A percentile compares a stretch with the other conserved stretches of the same genome.
Evolutionary conservation across 495 filamentous ascomycete genomes (phyloP).

Genomic region (Stereocaulon alpinum): DNA sequence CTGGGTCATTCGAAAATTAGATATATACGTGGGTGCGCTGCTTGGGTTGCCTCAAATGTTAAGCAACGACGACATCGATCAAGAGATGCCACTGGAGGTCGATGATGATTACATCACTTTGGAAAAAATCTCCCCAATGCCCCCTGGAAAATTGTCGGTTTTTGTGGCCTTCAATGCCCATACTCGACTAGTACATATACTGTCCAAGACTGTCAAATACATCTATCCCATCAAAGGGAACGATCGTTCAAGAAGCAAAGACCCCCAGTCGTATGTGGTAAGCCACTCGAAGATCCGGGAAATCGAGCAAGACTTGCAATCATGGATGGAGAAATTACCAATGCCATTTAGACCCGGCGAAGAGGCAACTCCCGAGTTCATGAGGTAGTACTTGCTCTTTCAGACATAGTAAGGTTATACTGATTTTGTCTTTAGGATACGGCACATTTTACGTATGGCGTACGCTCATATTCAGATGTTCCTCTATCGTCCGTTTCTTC

Average conservation of each 20-base stretch:
- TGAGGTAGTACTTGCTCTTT: slow-evolving; percentile 49
- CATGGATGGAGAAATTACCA: slow-evolving; percentile 76
- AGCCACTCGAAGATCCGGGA: slow-evolving; percentile 82
- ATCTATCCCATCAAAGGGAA: slow-evolving; percentile 80
- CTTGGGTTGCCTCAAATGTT: slow-evolving; percentile 79
- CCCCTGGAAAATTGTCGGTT: slow-evolving; percentile 60
- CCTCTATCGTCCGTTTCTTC: slow-evolving; percentile 88
- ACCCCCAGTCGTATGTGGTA: slow-evolving; percentile 65
- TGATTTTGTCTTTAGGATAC: slow-evolving; percentile 48
- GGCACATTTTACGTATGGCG: slow-evolving; percentile 76
- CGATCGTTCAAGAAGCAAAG: slow-evolving; percentile 38
- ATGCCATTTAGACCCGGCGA: slow-evolving; percentile 61
- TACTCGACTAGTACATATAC: slow-evolving; percentile 61
- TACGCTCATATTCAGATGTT: slow-evolving; percentile 92
- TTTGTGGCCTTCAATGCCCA: slow-evolving; percentile 82
- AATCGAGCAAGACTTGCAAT: slow-evolving; percentile 74
- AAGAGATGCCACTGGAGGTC: slow-evolving; percentile 73
- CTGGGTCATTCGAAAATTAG: slow-evolving; percentile 87
- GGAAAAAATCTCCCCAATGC: slow-evolving; percentile 61
- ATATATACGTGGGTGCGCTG: slow-evolving; percentile 83
- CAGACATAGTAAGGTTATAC: not conserved
- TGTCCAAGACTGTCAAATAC: slow-evolving; percentile 76
- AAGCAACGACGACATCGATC: slow-evolving; percentile 83
- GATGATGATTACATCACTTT: slow-evolving; percentile 86
- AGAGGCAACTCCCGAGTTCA: slow-evolving; percentile 60